These are phyloP conservation scores for Senna tora DNA, from an alignment of 306 rosid genomes.

Conservation along the genomic window DNA sequence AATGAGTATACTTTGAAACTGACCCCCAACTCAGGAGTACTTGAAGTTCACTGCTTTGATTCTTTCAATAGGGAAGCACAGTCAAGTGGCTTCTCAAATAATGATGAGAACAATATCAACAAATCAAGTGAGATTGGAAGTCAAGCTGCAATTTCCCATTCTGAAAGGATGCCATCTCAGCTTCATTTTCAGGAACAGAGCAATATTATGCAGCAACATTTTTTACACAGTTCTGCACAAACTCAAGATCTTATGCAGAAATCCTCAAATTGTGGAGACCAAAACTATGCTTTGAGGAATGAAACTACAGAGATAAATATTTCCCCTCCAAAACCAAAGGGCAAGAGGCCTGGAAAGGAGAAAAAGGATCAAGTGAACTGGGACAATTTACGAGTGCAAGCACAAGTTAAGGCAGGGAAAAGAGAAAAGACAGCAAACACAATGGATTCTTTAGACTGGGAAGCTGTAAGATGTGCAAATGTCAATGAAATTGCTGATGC, in stretches of 20 bases:
- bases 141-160: constrained; percentile 41
- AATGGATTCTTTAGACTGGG: constrained; percentile 97
- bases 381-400: constrained; percentile 72
- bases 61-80: constrained; percentile 48
- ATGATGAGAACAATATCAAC: constrained; percentile 47
- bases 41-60: constrained; percentile 52
- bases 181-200: constrained; percentile 41
- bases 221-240: constrained; percentile 40
- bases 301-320: constrained; percentile 54
- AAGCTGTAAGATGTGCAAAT: constrained; percentile 84
- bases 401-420: constrained; percentile 62
- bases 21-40: constrained; percentile 45
- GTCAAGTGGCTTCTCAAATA: constrained; percentile 47
- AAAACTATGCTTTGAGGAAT: constrained; percentile 43
- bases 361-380: constrained; percentile 56
- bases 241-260: constrained; percentile 45
- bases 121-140: constrained; percentile 55
- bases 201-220: constrained; percentile 32
- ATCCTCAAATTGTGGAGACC: constrained; percentile 38
- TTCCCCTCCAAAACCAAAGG: constrained; percentile 50
- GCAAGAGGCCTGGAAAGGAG: constrained; percentile 53
- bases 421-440: constrained; percentile 65
- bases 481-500: constrained; percentile 74
- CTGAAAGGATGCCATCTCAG: constrained; percentile 44
- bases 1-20: constrained; percentile 40